Conservation (phyloP, 169 alveolate genomes). For the Cyclospora cayetanensis region DNA sequence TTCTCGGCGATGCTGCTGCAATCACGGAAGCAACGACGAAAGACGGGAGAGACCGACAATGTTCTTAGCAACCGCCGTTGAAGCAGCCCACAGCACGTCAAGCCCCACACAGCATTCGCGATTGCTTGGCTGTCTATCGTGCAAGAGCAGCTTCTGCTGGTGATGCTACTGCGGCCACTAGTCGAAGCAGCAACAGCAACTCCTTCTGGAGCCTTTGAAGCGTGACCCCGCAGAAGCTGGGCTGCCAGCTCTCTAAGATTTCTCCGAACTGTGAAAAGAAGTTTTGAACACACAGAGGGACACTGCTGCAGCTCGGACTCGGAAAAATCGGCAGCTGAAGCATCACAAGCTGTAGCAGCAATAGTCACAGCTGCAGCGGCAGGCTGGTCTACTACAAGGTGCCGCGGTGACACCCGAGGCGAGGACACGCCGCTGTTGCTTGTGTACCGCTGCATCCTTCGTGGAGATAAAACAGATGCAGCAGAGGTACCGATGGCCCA, state of each 20-base stretch:
- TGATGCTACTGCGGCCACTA: slow-evolving; percentile 22
- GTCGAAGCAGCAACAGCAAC: neutral
- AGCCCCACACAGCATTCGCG: slow-evolving; percentile 57
- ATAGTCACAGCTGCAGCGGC: slow-evolving; percentile 5
- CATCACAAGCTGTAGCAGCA: neutral
- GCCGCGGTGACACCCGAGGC: neutral
- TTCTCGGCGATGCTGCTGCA: slow-evolving; percentile 30
- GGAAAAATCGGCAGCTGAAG: neutral
- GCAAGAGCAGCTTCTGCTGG: slow-evolving; percentile 26
- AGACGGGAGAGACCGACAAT: neutral
- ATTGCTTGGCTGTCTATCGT: slow-evolving; percentile 24
- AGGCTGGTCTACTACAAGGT: neutral
- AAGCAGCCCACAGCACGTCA: slow-evolving; percentile 58
- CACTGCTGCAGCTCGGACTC: neutral
- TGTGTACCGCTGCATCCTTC: neutral
- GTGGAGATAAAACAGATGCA: slow-evolving; percentile 10
- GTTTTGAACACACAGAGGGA: slow-evolving; percentile 17
- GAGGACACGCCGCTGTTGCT: neutral
- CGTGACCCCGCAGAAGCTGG: neutral
- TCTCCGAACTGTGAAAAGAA: neutral
- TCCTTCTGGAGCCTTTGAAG: neutral
- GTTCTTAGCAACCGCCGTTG: slow-evolving; percentile 34
- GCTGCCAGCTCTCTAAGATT: neutral
- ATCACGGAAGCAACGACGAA: neutral
- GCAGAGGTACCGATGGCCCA: slow-evolving; percentile 40